Percentiles rank a stretch among this genome's conserved stretches.
phyloP scores from a whole-genome alignment of 1,139 yeast species.

The Kodamaea sp. region DNA sequence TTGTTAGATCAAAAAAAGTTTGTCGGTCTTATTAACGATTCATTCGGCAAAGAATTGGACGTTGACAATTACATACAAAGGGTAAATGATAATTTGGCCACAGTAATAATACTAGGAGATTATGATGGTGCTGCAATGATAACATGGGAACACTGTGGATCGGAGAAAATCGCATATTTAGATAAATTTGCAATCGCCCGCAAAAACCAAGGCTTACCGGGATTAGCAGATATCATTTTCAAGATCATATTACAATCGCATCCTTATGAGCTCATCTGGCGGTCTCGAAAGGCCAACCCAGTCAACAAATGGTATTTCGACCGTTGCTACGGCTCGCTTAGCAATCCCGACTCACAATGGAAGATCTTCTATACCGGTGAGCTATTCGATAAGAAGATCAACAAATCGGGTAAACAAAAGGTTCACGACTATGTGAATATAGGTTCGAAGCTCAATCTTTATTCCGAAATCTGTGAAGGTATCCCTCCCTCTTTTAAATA shows the following conservation, averaged over 20 bases:
- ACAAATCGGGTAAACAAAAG: conserved; percentile 18
- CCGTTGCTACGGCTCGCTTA: conserved; percentile 71
- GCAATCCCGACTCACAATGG: conserved; percentile 56
- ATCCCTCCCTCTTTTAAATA: conserved; percentile 37
- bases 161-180: conserved; percentile 56
- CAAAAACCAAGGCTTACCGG: conserved; percentile 82
- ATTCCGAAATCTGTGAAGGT: conserved; percentile 30
- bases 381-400: conserved; percentile 35
- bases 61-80: conserved; percentile 61
- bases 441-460: conserved; percentile 25
- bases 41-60: conserved; percentile 71
- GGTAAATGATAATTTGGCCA: conserved; percentile 63
- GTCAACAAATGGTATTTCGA: conserved; percentile 98
- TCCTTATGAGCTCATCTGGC: conserved; percentile 79
- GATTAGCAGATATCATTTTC: conserved; percentile 89
- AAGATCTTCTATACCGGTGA: conserved; percentile 66
- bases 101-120: conserved; percentile 82
- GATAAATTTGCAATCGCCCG: conserved; percentile 92
- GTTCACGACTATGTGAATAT: conserved; percentile 25
- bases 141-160: conserved; percentile 59
- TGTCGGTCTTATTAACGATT: conserved; percentile 64
- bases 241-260: conserved; percentile 70
- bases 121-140: conserved; percentile 94
- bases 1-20: conserved; percentile 56
- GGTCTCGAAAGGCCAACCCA: conserved; percentile 80